phyloP scores from a whole-genome alignment of 1,284 basidiomycete species.

The Leccinum solheimii region DNA sequence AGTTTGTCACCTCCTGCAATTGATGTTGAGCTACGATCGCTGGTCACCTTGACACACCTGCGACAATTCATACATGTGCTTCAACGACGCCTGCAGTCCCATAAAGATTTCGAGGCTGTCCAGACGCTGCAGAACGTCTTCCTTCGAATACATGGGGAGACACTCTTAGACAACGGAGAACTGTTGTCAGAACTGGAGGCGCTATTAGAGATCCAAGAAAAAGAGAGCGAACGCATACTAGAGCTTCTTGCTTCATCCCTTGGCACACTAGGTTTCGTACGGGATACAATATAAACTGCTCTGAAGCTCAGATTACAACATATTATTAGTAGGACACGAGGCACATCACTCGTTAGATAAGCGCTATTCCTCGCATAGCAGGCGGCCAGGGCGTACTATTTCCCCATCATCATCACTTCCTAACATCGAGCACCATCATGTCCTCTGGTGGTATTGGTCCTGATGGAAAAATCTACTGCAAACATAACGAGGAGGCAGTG shows the following conservation, averaged over 20 bases:
- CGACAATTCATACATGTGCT: conserved; percentile 76
- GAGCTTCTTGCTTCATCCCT: conserved; percentile 70
- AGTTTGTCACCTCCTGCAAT: conserved; percentile 87
- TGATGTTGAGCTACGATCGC: conserved; percentile 87
- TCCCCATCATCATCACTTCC: background rate
- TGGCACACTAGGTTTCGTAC: conserved; percentile 71
- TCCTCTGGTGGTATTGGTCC: conserved; percentile 12
- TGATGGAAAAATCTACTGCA: conserved; percentile 25
- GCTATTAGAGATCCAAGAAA: conserved; percentile 63
- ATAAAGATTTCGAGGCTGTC: conserved; percentile 93
- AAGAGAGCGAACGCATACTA: conserved; percentile 72
- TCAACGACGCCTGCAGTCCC: conserved; percentile 69
- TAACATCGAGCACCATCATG: conserved; percentile 21
- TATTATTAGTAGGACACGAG: background rate
- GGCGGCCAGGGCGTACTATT: background rate
- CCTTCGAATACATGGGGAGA: conserved; percentile 82
- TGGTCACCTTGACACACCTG: conserved; percentile 68
- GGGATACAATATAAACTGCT: conserved; percentile 41
- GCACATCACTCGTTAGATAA: conserved; percentile 27
- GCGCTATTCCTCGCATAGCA: conserved; percentile 1
- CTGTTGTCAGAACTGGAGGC: conserved; percentile 55
- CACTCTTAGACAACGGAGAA: conserved; percentile 71
- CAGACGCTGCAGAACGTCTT: conserved; percentile 89
- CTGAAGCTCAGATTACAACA: background rate
- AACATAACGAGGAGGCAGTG: conserved; percentile 30